Evolutionary conservation across 306 rosid genomes (phyloP).

Genomic region (Prunus dulcis): DNA sequence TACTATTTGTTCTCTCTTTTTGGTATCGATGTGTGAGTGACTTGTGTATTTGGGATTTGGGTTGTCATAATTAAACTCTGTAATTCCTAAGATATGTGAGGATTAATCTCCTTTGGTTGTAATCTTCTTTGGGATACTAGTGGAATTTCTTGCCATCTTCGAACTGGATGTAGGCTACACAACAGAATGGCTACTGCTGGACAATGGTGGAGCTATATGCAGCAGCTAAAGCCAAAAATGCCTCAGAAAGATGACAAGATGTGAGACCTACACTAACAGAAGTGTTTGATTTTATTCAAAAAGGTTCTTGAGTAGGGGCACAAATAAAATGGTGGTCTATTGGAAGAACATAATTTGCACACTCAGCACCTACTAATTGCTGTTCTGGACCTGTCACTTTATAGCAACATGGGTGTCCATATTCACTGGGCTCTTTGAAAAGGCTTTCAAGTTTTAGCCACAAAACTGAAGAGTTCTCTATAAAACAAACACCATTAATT

Average conservation of each 20-base stretch:
- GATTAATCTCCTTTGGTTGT: too few relatives aligned
- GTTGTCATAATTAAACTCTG: too few relatives aligned
- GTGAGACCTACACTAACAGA: background rate
- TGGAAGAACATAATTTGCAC: background rate
- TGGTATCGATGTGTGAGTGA: too few relatives aligned
- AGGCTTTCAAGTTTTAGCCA: background rate
- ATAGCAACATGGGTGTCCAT: background rate
- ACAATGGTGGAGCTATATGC: background rate
- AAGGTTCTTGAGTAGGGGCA: background rate
- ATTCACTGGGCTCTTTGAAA: background rate
- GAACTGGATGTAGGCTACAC: background rate
- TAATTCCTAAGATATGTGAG: too few relatives aligned
- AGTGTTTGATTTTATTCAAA: background rate
- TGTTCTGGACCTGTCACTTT: slow-evolving; percentile 18
- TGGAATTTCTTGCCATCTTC: too few relatives aligned
- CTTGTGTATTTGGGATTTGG: too few relatives aligned
- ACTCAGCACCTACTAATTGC: background rate
- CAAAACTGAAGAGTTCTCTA: background rate
- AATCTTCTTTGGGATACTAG: too few relatives aligned
- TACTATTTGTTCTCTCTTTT: too few relatives aligned
- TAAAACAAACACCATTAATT: background rate
- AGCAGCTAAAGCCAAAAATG: background rate
- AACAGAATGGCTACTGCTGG: background rate
- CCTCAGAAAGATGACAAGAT: background rate
- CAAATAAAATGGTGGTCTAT: background rate